Conservation (phyloP, 352 stramenopile genomes). For the Globisporangium sylvaticum region DNA sequence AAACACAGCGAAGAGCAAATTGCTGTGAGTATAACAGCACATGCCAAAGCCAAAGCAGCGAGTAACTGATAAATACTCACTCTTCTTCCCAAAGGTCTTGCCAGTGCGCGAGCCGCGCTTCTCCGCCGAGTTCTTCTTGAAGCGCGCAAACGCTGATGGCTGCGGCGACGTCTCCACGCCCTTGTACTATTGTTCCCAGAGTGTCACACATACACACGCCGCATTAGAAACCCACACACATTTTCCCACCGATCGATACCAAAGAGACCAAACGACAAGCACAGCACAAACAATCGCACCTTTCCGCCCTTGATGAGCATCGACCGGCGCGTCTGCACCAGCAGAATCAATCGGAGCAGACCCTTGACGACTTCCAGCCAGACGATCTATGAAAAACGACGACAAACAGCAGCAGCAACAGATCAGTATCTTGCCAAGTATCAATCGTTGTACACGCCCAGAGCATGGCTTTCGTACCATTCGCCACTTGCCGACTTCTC, state of each 20-base stretch:
- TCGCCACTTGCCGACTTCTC: constrained; percentile 65
- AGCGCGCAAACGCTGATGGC: constrained; percentile 51
- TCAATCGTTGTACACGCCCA: background rate
- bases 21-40: background rate
- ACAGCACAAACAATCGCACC: constrained; percentile 17
- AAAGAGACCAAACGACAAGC: background rate
- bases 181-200: constrained; percentile 35
- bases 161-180: constrained; percentile 41
- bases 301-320: constrained; percentile 63
- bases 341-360: constrained; percentile 57
- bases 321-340: constrained; percentile 50
- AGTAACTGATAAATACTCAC: constrained; percentile 4
- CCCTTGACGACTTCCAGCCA: constrained; percentile 75
- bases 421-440: background rate
- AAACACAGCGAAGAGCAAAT: background rate
- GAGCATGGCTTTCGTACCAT: constrained; percentile 38
- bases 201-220: background rate
- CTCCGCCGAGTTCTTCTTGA: constrained; percentile 38
- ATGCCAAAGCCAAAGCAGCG: constrained; percentile 5
- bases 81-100: constrained; percentile 61
- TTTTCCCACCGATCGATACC: too few species aligned
- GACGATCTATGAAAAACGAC: constrained; percentile 47
- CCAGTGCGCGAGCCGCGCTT: constrained; percentile 66
- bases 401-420: background rate
- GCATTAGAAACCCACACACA: too few species aligned